phyloP scores from a whole-genome alignment of 495 filamentous ascomycete species.

The Gamarada debralockiae region DNA sequence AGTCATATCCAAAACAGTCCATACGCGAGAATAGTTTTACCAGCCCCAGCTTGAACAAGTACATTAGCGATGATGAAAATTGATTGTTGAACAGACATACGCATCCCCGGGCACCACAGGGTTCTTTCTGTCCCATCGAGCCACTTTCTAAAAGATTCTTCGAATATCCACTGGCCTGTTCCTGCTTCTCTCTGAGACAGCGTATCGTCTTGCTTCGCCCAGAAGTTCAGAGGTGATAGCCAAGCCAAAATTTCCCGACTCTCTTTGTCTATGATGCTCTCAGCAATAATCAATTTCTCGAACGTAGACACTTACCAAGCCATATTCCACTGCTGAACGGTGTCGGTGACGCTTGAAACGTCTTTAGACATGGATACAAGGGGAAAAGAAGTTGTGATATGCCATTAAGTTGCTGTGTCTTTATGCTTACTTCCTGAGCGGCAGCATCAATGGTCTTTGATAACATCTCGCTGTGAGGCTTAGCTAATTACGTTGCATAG shows the following conservation, averaged over 20 bases:
- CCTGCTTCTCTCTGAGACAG: constrained; percentile 27
- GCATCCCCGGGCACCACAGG: constrained; percentile 42
- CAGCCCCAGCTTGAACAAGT: constrained; percentile 33
- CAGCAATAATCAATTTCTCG: too few species aligned
- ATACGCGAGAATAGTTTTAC: constrained; percentile 21
- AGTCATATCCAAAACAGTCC: constrained; percentile 3
- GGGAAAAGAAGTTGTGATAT: too few species aligned
- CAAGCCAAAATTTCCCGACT: neutral
- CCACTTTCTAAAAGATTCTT: constrained; percentile 35
- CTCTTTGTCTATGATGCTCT: neutral
- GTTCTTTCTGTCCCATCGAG: constrained; percentile 19
- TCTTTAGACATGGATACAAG: too few species aligned
- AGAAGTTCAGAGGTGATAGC: neutral
- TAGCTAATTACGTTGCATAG: too few species aligned
- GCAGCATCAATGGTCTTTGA: too few species aligned
- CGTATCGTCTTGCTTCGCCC: constrained; percentile 6
- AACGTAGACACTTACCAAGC: too few species aligned
- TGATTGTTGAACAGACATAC: constrained; percentile 11
- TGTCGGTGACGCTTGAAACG: too few species aligned
- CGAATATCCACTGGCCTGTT: constrained; percentile 43
- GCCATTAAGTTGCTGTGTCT: too few species aligned
- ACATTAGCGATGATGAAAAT: constrained; percentile 32
- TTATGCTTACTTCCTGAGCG: too few species aligned
- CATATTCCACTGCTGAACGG: too few species aligned
- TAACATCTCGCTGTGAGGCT: too few species aligned